phyloP scores from a whole-genome alignment of 306 rosid genomes.

The Acacia confusa region DNA sequence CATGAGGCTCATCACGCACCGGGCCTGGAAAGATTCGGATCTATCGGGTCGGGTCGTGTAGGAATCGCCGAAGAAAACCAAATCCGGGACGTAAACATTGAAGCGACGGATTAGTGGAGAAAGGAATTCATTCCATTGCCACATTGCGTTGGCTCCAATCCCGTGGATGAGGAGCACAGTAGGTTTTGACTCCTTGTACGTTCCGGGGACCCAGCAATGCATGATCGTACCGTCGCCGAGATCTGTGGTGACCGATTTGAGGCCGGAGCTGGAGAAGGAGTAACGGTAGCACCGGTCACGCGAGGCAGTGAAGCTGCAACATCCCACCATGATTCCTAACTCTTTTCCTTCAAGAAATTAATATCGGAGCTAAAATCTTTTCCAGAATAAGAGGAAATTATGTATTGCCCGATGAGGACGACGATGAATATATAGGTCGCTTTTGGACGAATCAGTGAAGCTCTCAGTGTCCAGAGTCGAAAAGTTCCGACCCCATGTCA shows the following conservation, averaged over 20 bases:
- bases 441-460: not conserved
- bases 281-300: conserved; percentile 52
- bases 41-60: conserved; percentile 61
- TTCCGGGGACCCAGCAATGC: conserved; percentile 83
- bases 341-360: not conserved
- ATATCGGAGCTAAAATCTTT: not conserved
- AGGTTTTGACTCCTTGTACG: conserved; percentile 50
- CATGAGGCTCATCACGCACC: conserved; percentile 57
- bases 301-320: conserved; percentile 53
- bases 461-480: not conserved
- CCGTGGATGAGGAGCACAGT: conserved; percentile 77
- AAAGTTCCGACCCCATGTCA: not conserved
- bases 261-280: conserved; percentile 64
- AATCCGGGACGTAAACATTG: conserved; percentile 91
- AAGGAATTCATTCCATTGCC: conserved; percentile 82
- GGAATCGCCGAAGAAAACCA: conserved; percentile 83
- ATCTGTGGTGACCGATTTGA: conserved; percentile 72
- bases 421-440: not conserved
- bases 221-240: conserved; percentile 76
- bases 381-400: not conserved
- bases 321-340: conserved; percentile 37
- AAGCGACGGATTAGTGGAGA: conserved; percentile 57
- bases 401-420: not conserved
- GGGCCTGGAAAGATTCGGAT: conserved; percentile 75
- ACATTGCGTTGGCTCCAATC: conserved; percentile 91